A percentile compares a stretch with the other conserved stretches of the same genome.
Evolutionary conservation across 23 red algal species (phyloP).

Genomic region (Chondrus crispus): DNA sequence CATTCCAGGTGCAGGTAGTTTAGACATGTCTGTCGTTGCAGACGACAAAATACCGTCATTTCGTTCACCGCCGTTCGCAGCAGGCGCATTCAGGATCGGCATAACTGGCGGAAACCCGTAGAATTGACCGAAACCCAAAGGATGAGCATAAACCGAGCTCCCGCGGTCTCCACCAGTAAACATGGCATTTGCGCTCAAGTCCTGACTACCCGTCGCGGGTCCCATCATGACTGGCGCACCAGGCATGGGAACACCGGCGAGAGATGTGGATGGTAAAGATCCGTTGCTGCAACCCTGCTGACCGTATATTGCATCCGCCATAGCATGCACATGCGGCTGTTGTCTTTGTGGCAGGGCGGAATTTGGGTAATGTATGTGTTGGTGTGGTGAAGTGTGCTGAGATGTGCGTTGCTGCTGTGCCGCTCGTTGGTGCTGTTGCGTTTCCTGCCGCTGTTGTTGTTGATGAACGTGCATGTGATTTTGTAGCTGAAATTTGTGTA

Average conservation of each 20-base stretch:
- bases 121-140: conserved; percentile 14
- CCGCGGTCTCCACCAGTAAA: neutral
- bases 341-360: neutral
- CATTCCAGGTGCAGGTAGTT: neutral
- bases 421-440: neutral
- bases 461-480: neutral
- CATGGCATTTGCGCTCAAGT: neutral
- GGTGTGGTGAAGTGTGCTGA: neutral
- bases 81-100: conserved; percentile 32
- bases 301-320: neutral
- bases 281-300: neutral
- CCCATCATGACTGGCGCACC: neutral
- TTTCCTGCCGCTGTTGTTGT: neutral
- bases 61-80: neutral
- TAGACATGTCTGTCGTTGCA: neutral
- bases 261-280: neutral
- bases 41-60: neutral
- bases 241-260: neutral
- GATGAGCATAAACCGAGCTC: neutral
- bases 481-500: neutral
- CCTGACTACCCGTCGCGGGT: neutral
- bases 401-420: neutral
- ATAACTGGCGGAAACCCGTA: conserved; percentile 36
- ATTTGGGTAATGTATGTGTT: neutral
- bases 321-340: conserved; percentile 1